A percentile compares a stretch with the other conserved stretches of the same genome.
These are phyloP conservation scores for Trifolium dubium DNA, from an alignment of 306 rosid species.

Conservation along the genomic window DNA sequence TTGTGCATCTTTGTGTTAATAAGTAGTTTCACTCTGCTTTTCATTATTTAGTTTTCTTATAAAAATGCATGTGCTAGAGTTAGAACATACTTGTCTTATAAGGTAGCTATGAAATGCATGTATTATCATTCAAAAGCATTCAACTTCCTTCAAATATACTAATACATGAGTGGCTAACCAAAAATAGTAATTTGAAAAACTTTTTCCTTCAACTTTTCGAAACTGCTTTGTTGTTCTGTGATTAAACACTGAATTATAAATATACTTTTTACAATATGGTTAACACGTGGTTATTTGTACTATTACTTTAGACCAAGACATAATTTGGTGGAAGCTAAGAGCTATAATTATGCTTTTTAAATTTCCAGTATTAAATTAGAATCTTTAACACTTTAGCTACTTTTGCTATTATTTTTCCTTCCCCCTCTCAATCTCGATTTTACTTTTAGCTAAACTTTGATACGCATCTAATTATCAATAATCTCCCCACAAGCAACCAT, in stretches of 20 bases:
- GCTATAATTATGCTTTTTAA: background rate
- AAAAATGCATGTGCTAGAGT: background rate
- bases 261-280: background rate
- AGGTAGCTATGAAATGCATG: too few relatives aligned
- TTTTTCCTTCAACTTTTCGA: background rate
- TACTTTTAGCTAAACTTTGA: slow-evolving; percentile 8
- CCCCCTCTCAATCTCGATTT: background rate
- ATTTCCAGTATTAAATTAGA: slow-evolving; percentile 14
- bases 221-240: background rate
- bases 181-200: background rate
- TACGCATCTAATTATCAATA: slow-evolving; percentile 27
- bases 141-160: background rate
- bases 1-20: background rate
- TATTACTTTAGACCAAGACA: background rate
- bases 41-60: slow-evolving; percentile 18
- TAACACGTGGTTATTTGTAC: background rate
- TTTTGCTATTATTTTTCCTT: background rate
- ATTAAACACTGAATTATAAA: background rate
- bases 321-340: slow-evolving; percentile 1
- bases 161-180: background rate
- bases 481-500: slow-evolving; percentile 54
- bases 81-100: background rate
- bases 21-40: background rate
- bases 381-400: slow-evolving; percentile 17
- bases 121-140: background rate